These are phyloP conservation scores for Pythium dissotocum DNA, from an alignment of 352 stramenopile species.

Conservation along the genomic window DNA sequence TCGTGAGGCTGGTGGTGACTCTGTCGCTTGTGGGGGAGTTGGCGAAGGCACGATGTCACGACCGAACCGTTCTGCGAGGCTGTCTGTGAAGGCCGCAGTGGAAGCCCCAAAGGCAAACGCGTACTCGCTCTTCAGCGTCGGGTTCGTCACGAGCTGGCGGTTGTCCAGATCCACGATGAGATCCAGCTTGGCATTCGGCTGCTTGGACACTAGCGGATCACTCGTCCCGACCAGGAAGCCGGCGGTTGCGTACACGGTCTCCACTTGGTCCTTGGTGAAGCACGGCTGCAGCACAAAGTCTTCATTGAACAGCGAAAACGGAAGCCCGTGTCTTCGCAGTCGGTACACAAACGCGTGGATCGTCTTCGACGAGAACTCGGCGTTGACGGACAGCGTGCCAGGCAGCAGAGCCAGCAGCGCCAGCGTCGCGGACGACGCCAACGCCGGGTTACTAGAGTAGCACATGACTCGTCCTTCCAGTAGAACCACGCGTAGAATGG, in stretches of 20 bases:
- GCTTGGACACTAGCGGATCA: conserved; percentile 53
- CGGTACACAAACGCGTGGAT: conserved; percentile 48
- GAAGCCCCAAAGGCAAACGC: conserved; percentile 53
- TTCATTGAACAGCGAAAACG: conserved; percentile 38
- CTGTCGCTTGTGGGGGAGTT: conserved; percentile 9
- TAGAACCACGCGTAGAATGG: conserved; percentile 65
- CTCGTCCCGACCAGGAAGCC: conserved; percentile 63
- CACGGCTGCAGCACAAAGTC: conserved; percentile 56
- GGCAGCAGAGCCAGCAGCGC: conserved; percentile 58
- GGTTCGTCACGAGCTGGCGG: conserved; percentile 47
- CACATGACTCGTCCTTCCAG: conserved; percentile 80
- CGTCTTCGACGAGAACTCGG: conserved; percentile 37
- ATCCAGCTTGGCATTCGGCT: conserved; percentile 46
- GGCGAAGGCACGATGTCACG: conserved; percentile 19
- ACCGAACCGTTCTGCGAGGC: conserved; percentile 34
- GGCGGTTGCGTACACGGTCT: conserved; percentile 28
- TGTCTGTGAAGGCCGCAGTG: conserved; percentile 38
- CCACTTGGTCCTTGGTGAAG: conserved; percentile 38
- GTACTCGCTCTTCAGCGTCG: conserved; percentile 48
- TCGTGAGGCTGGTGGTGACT: conserved; percentile 2
- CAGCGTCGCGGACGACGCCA: conserved; percentile 53
- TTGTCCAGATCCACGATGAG: conserved; percentile 67
- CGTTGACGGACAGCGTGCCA: conserved; percentile 37
- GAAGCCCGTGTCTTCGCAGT: conserved; percentile 44
- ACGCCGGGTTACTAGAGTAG: conserved; percentile 58